These are phyloP conservation scores for Saksenaea oblongispora DNA, from an alignment of 371 early-diverging fungal species.

Conservation along the genomic window DNA sequence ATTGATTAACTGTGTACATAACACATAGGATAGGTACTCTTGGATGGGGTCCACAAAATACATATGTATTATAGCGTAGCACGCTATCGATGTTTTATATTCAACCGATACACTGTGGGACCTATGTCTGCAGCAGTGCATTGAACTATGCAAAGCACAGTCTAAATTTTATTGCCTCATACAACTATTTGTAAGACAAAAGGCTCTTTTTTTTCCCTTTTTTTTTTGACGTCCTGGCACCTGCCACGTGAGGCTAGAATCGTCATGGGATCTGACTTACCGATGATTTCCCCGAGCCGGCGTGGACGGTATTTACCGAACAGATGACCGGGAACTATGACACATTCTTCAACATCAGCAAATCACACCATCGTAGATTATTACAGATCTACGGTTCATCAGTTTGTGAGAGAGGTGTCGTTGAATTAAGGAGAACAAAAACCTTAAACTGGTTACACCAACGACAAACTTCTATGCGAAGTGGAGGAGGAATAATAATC, in stretches of 20 bases:
- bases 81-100: too few relatives aligned
- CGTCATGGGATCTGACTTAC: not conserved
- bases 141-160: too few relatives aligned
- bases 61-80: too few relatives aligned
- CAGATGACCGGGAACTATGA: not conserved
- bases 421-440: not conserved
- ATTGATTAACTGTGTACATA: too few relatives aligned
- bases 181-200: too few relatives aligned
- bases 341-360: not conserved
- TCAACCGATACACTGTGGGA: too few relatives aligned
- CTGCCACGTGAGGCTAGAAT: not conserved
- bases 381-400: not conserved
- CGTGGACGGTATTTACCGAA: not conserved
- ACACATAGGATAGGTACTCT: too few relatives aligned
- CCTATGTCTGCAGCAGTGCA: too few relatives aligned
- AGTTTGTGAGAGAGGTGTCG: not conserved
- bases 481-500: not conserved
- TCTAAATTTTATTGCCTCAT: too few relatives aligned
- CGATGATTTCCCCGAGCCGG: slow-evolving; percentile 5
- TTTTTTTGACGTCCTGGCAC: not conserved
- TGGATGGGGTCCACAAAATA: too few relatives aligned
- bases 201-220: slow-evolving; percentile 23
- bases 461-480: not conserved
- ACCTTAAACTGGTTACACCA: not conserved
- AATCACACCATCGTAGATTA: not conserved